Conservation (phyloP, 139 green algal genomes). For the Tetradesmus lagerheimii region DNA sequence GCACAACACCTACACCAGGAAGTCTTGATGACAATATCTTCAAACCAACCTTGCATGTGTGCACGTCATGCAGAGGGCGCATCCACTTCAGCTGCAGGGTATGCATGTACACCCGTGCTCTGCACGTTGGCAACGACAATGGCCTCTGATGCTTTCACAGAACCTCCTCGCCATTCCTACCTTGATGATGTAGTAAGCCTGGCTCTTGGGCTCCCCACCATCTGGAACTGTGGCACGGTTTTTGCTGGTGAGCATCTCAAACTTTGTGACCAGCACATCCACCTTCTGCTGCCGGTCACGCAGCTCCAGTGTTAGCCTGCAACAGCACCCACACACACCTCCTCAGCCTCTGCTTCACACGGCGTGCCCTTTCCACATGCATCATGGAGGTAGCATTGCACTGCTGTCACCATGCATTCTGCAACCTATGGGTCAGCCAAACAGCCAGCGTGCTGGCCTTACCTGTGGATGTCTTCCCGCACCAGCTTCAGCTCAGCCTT, state of each 20-base stretch:
- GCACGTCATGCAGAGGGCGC: neutral
- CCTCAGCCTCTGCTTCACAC: too few species aligned
- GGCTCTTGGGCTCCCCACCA: slow-evolving; percentile 66
- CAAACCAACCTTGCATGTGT: neutral
- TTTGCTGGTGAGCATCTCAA: slow-evolving; percentile 72
- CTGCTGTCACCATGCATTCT: neutral
- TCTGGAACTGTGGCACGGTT: slow-evolving; percentile 51
- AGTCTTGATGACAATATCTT: neutral
- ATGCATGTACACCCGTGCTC: neutral
- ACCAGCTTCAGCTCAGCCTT: slow-evolving; percentile 82
- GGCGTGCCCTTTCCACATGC: too few species aligned
- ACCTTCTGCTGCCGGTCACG: slow-evolving; percentile 71
- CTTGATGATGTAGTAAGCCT: slow-evolving; percentile 96
- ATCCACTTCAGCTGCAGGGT: neutral
- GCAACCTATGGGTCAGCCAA: neutral
- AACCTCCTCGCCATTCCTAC: slow-evolving; percentile 52
- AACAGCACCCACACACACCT: neutral
- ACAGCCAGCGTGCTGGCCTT: neutral
- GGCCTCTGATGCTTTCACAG: neutral
- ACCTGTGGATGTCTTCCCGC: slow-evolving; percentile 83
- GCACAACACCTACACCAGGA: neutral
- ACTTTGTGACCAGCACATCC: slow-evolving; percentile 84
- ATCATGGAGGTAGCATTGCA: too few species aligned
- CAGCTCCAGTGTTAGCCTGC: slow-evolving; percentile 80
- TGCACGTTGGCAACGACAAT: neutral